These are phyloP conservation scores for Yamadazyma sp. DNA, from an alignment of 1,139 yeast species.

Conservation along the genomic window DNA sequence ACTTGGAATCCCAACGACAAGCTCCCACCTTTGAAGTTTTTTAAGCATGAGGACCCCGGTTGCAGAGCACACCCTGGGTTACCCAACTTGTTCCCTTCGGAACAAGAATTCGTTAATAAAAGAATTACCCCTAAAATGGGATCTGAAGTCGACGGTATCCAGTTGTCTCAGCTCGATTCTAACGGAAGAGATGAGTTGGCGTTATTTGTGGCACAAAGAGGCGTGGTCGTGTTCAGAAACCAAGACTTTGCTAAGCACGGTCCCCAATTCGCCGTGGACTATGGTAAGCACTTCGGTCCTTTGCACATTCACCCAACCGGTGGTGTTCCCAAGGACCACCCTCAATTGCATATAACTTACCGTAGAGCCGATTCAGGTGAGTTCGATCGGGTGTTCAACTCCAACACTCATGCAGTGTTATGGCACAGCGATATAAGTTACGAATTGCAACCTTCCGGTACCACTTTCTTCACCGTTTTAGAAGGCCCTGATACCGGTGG, in stretches of 20 bases:
- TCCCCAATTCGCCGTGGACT: constrained; percentile 49
- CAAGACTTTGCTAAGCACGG: constrained; percentile 62
- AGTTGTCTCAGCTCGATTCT: constrained; percentile 48
- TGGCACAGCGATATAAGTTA: constrained; percentile 75
- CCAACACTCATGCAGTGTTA: constrained; percentile 30
- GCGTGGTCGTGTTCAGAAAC: constrained; percentile 63
- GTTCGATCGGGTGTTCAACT: constrained; percentile 31
- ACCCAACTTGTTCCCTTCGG: constrained; percentile 45
- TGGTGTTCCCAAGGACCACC: constrained; percentile 57
- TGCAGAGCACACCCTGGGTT: constrained; percentile 53
- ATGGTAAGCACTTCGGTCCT: constrained; percentile 65
- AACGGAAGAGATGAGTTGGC: constrained; percentile 63
- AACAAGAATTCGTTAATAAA: constrained; percentile 25
- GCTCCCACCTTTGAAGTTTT: constrained; percentile 45
- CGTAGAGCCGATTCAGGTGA: constrained; percentile 46
- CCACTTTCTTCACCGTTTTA: constrained; percentile 57
- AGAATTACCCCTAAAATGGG: constrained; percentile 64
- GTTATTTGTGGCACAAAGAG: constrained; percentile 58
- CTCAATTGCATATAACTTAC: constrained; percentile 62
- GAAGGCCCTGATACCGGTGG: constrained; percentile 69
- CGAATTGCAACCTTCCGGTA: constrained; percentile 66
- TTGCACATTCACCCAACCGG: constrained; percentile 73
- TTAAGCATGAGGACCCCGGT: constrained; percentile 54
- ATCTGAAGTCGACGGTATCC: constrained; percentile 57
- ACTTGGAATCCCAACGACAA: constrained; percentile 51